Conservation (phyloP, 202 grass and related monocot species). For the Zizania palustris region DNA sequence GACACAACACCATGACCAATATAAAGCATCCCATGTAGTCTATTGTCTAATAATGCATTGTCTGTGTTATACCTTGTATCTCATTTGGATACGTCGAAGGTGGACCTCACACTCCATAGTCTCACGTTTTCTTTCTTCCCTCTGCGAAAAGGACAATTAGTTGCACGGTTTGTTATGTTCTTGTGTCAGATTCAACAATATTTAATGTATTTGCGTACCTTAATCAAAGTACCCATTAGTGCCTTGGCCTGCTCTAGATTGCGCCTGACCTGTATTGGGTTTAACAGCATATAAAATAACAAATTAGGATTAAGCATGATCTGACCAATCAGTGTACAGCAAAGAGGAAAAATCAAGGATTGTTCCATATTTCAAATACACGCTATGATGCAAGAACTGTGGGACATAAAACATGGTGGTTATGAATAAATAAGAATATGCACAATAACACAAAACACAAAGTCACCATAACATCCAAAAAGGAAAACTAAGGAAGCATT, state of each 20-base stretch:
- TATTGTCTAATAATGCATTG: slow-evolving; percentile 1
- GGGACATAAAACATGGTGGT: neutral
- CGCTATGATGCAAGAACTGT: neutral
- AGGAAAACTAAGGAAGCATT: neutral
- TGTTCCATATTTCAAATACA: neutral
- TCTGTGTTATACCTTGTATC: slow-evolving; percentile 56
- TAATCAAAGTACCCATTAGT: slow-evolving; percentile 64
- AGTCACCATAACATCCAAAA: neutral
- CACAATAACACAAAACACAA: neutral
- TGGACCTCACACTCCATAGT: slow-evolving; percentile 59
- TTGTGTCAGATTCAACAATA: neutral
- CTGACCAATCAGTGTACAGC: neutral
- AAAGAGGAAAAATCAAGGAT: neutral
- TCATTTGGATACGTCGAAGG: slow-evolving; percentile 62
- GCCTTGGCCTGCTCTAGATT: slow-evolving; percentile 67
- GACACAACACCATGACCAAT: neutral
- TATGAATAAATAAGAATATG: neutral
- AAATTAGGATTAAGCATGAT: neutral
- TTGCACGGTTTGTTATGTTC: neutral
- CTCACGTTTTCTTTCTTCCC: slow-evolving; percentile 73
- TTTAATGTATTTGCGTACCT: slow-evolving; percentile 44
- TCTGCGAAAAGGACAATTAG: slow-evolving; percentile 38
- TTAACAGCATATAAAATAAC: slow-evolving; percentile 17
- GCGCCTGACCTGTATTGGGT: slow-evolving; percentile 59
- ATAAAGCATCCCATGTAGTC: neutral